phyloP scores from a whole-genome alignment of 2,329 filamentous ascomycete genomes.

The Cyphellophora europaea region DNA sequence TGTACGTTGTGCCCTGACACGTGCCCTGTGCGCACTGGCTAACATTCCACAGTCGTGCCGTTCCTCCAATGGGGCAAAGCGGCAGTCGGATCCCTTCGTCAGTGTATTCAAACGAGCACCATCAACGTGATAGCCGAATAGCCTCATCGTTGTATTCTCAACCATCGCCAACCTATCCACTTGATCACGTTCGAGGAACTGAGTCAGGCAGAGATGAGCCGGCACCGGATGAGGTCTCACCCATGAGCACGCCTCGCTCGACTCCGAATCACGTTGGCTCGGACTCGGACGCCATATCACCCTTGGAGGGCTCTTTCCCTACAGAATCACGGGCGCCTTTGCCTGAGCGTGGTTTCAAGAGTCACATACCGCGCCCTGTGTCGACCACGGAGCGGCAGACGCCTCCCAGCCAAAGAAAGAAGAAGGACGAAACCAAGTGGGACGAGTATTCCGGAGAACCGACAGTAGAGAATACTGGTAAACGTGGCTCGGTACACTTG shows the following conservation, averaged over 20 bases:
- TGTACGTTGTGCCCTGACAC: slow-evolving; percentile 27
- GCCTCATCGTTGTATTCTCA: slow-evolving; percentile 55
- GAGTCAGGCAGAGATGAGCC: background rate
- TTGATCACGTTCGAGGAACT: slow-evolving; percentile 7
- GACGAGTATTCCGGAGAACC: slow-evolving; percentile 60
- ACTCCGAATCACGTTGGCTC: slow-evolving; percentile 11
- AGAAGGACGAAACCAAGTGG: slow-evolving; percentile 41
- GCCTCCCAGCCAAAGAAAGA: slow-evolving; percentile 14
- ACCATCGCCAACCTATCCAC: slow-evolving; percentile 19
- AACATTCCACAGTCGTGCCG: slow-evolving; percentile 11
- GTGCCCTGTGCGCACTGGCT: background rate
- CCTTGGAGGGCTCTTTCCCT: slow-evolving; percentile 22
- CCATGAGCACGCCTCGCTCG: slow-evolving; percentile 19
- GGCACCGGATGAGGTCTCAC: slow-evolving; percentile 12
- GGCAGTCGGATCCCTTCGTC: slow-evolving; percentile 7
- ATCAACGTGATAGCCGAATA: slow-evolving; percentile 29
- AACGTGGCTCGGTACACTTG: slow-evolving; percentile 11
- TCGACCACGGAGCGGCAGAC: background rate
- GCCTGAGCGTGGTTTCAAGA: slow-evolving; percentile 9
- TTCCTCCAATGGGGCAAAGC: slow-evolving; percentile 13
- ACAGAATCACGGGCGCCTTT: slow-evolving; percentile 15
- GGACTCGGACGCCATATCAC: slow-evolving; percentile 17
- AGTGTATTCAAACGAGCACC: slow-evolving; percentile 9
- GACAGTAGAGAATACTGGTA: slow-evolving; percentile 45
- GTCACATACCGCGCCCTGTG: slow-evolving; percentile 10